These are phyloP conservation scores for Malus orientalis DNA, from an alignment of 306 rosid species.

Conservation along the genomic window DNA sequence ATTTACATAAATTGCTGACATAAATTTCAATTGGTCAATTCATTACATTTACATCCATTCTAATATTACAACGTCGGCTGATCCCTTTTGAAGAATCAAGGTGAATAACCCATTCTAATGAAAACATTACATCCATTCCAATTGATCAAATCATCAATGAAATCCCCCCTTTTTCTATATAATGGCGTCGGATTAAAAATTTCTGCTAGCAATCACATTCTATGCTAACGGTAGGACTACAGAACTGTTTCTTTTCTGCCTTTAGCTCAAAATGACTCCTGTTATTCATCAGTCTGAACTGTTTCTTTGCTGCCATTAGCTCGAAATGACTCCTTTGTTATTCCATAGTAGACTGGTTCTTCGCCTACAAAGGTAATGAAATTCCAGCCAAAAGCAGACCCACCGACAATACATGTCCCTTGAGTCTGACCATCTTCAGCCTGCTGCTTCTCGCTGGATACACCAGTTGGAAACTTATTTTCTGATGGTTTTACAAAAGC, in stretches of 20 bases:
- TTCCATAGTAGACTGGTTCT: slow-evolving; percentile 60
- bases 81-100: not conserved
- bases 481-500: slow-evolving; percentile 25
- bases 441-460: slow-evolving; percentile 26
- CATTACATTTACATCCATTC: too few species aligned
- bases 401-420: slow-evolving; percentile 68
- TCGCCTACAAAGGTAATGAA: slow-evolving; percentile 50
- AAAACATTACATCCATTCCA: not conserved
- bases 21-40: not conserved
- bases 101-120: not conserved
- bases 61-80: not conserved
- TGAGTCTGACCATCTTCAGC: slow-evolving; percentile 32
- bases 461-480: slow-evolving; percentile 18
- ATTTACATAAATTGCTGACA: not conserved
- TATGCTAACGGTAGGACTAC: not conserved
- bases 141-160: not conserved
- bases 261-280: slow-evolving; percentile 40
- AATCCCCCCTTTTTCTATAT: not conserved
- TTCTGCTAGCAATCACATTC: not conserved
- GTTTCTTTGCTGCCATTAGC: slow-evolving; percentile 9
- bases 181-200: not conserved
- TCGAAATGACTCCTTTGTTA: slow-evolving; percentile 62
- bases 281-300: slow-evolving; percentile 39
- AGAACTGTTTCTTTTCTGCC: slow-evolving; percentile 1
- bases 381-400: slow-evolving; percentile 93